Conservation (phyloP, 495 filamentous ascomycete species). For the Thermochaetoides thermophila region DNA sequence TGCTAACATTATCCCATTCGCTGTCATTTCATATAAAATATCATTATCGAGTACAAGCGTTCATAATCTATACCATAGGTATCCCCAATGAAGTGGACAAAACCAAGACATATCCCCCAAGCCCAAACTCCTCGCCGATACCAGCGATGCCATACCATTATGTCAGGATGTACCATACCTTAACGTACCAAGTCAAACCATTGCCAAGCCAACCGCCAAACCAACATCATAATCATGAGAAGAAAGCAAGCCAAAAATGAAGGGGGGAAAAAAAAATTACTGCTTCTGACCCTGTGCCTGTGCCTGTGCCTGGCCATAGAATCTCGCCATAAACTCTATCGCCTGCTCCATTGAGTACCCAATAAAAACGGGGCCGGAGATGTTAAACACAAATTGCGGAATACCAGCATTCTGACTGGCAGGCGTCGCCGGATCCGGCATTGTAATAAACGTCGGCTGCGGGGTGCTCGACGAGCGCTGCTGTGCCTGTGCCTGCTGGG, state of each 20-base stretch:
- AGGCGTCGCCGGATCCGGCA: conserved; percentile 12
- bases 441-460: conserved; percentile 28
- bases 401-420: conserved; percentile 10
- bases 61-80: too few relatives aligned
- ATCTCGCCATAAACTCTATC: conserved; percentile 50
- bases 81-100: too few relatives aligned
- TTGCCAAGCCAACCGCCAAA: not conserved
- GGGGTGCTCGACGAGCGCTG: conserved; percentile 7
- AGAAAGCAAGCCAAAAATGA: not conserved
- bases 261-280: conserved; percentile 1
- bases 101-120: too few relatives aligned
- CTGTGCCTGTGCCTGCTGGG: too few relatives aligned
- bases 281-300: too few relatives aligned
- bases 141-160: too few relatives aligned
- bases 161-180: too few relatives aligned
- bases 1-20: too few relatives aligned
- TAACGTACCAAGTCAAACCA: too few relatives aligned
- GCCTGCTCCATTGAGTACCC: conserved; percentile 73
- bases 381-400: conserved; percentile 53
- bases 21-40: too few relatives aligned
- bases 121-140: conserved; percentile 3
- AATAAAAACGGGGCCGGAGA: conserved; percentile 76
- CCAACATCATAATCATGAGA: not conserved
- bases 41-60: too few relatives aligned
- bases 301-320: conserved; percentile 13